Evolutionary conservation across 2,329 filamentous ascomycete genomes (phyloP).

Genomic region (Whalleya microplaca): DNA sequence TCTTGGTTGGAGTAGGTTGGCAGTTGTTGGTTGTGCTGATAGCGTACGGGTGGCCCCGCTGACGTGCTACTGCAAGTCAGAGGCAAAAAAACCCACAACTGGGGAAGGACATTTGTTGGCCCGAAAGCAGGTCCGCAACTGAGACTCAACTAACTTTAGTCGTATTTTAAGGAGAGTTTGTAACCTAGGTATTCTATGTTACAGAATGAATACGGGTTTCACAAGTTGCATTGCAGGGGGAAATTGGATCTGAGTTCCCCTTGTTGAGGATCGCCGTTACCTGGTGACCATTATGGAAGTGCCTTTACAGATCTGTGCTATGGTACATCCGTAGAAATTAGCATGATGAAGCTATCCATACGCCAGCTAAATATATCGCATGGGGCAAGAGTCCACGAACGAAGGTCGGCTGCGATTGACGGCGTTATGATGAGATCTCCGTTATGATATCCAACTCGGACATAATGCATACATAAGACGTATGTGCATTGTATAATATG

Average conservation of each 20-base stretch:
- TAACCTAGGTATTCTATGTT: slow-evolving; percentile 7
- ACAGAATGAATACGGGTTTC: slow-evolving; percentile 15
- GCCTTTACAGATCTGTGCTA: background rate
- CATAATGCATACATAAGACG: too few species aligned
- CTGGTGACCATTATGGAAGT: slow-evolving; percentile 6
- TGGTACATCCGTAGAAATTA: too few species aligned
- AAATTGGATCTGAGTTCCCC: slow-evolving; percentile 2
- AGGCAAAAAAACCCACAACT: slow-evolving; percentile 6
- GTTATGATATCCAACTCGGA: too few species aligned
- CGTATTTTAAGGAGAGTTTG: slow-evolving; percentile 4
- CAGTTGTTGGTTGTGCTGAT: background rate
- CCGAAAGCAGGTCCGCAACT: slow-evolving; percentile 6
- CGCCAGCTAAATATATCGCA: background rate
- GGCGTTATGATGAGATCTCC: too few species aligned
- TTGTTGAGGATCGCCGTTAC: slow-evolving; percentile 7
- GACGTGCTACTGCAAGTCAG: slow-evolving; percentile 28
- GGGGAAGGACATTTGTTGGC: slow-evolving; percentile 3
- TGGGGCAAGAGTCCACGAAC: slow-evolving; percentile 25
- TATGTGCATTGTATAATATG: background rate
- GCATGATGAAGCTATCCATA: too few species aligned
- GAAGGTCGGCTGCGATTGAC: background rate
- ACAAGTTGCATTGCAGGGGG: slow-evolving; percentile 15
- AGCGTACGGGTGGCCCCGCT: slow-evolving; percentile 14
- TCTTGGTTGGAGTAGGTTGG: slow-evolving; percentile 4
- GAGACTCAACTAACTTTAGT: background rate